These are phyloP conservation scores for Hypomontagnella monticulosa DNA, from an alignment of 495 filamentous ascomycete genomes.

Conservation along the genomic window DNA sequence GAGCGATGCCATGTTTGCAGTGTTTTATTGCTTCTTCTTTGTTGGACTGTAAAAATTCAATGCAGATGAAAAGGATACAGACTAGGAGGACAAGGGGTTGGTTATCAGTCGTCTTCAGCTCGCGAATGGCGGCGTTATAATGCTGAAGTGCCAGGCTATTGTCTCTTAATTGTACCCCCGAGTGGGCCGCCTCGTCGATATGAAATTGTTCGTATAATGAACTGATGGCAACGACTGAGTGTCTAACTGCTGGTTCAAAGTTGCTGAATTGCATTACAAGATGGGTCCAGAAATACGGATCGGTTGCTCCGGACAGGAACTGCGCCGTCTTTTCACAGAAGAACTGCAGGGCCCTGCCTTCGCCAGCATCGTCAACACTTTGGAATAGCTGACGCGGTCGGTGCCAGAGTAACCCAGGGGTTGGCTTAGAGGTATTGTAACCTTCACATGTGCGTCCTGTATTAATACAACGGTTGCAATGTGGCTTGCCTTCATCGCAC, in stretches of 20 bases:
- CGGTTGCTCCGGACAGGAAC: slow-evolving; percentile 53
- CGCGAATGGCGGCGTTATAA: slow-evolving; percentile 49
- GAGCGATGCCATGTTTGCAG: slow-evolving; percentile 51
- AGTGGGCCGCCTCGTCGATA: slow-evolving; percentile 33
- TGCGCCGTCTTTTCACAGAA: slow-evolving; percentile 52
- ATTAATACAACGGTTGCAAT: slow-evolving; percentile 44
- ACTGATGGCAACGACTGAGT: slow-evolving; percentile 61
- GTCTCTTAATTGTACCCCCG: slow-evolving; percentile 38
- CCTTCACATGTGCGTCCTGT: slow-evolving; percentile 48
- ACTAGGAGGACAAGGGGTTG: slow-evolving; percentile 56
- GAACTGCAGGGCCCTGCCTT: slow-evolving; percentile 54
- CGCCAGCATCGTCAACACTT: slow-evolving; percentile 37
- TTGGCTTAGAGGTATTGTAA: slow-evolving; percentile 35
- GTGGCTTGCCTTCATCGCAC: slow-evolving; percentile 51
- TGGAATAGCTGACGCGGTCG: slow-evolving; percentile 38
- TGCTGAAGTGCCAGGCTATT: slow-evolving; percentile 47
- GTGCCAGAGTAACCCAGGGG: slow-evolving; percentile 42
- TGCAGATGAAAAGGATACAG: slow-evolving; percentile 66
- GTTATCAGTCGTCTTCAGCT: slow-evolving; percentile 42
- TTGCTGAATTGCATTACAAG: slow-evolving; percentile 60
- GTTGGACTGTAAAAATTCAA: slow-evolving; percentile 62
- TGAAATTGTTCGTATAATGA: slow-evolving; percentile 47
- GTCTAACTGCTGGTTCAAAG: slow-evolving; percentile 63
- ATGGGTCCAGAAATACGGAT: slow-evolving; percentile 63
- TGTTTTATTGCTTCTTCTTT: slow-evolving; percentile 52